Evolutionary conservation across 169 alveolate genomes (phyloP), one percentile per base, ranked within the genome.

Genomic region (Babesia microti): DNA sequence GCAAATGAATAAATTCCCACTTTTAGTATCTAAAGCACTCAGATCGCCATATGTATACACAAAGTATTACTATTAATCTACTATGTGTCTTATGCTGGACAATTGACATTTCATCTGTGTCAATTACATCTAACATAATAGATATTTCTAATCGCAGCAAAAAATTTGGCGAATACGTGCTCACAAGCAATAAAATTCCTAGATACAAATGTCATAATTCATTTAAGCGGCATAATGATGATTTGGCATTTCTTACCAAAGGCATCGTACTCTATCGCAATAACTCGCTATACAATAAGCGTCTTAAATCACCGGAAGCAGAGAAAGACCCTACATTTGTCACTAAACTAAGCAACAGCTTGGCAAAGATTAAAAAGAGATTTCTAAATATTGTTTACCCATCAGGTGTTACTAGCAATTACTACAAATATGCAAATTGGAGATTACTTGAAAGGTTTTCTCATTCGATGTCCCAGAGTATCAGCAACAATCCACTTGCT

Each of bases 341-440:
- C 11, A 11, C 11, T 11, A 29, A 29, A 29, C 11, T 7, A 7
- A 29, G 7, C 11, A 29, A 29, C 7, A 7, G 12, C 11, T 7
- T 7, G 36, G 7, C 12, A 11, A 7, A 7, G 36, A 11, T 29
- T 29, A 11, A 7, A 29, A 11, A 29, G 36, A 11, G 12, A 29
- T 7, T 27, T 47, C 33, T 15, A 59, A 43, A 27, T 41, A 41
- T n/a, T n/a, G n/a, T n/a, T n/a, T n/a, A n/a, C n/a, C n/a, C n/a
- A n/a, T n/a, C n/a, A n/a, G n/a, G n/a, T n/a, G n/a, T n/a, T n/a
- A n/a, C n/a, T n/a, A n/a, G n/a, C n/a, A n/a, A n/a, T n/a, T n/a
- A n/a, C 40, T 37, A 49, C 43, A 3, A 30, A 2, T 61, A 42
- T 19, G 65, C 68, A 1, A 45, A 61, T 26, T 61, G 68, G 67